Base-by-base conservation (phyloP, 352 stramenopile genomes). In the Halophytophthora polymorphica region DNA sequence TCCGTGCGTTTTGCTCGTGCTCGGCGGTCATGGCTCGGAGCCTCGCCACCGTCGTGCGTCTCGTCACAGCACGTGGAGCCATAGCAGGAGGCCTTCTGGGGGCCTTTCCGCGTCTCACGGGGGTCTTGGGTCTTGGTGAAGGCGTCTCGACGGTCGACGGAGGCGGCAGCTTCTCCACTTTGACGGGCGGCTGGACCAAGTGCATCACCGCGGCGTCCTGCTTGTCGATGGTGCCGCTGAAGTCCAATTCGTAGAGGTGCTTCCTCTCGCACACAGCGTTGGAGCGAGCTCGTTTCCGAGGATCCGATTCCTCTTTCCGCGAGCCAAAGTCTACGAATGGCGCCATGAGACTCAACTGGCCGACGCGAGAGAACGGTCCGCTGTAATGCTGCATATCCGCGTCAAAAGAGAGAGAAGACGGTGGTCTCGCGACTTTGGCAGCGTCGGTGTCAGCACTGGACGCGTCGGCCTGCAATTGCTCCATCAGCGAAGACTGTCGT, bases 331-430 rank as follows among this genome's bases (percentile, higher is more conserved):
- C 69, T 31, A 69, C 49, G 29, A 80, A 80, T 2, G 70, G 70
- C 22, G 71, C 64, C 56, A 76, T 69, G 11, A 64, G 56, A 39
- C 66, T 80, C 14, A 80, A 46, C 18, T 69, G 66, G 7, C 63
- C 70, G 2, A 53, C 67, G 12, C 58, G 62, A 33, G 58, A 61
- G 36, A 61, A 69, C 1, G 53, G 36, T 34, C 58, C 41, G 37
- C 47, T 54, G 25, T 58, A 49, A 36, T 60, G 55, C 6, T 68
- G 44, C 46, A 58, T 10, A 49, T 39, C 62, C 37, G 61, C 49
- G 67, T 70, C 50, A 61, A 49, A 53, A 39, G 54, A 39, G 39
- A 69, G 50, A 36, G 60, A 69, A 25, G 60, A 61, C 6, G 47
- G 56, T 39, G 60, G 50, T 23, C 55, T 48, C 22, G 47, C 29